These are phyloP conservation scores for Trichoderma sp. DNA, from an alignment of 2,329 filamentous ascomycete species.

Conservation along the genomic window DNA sequence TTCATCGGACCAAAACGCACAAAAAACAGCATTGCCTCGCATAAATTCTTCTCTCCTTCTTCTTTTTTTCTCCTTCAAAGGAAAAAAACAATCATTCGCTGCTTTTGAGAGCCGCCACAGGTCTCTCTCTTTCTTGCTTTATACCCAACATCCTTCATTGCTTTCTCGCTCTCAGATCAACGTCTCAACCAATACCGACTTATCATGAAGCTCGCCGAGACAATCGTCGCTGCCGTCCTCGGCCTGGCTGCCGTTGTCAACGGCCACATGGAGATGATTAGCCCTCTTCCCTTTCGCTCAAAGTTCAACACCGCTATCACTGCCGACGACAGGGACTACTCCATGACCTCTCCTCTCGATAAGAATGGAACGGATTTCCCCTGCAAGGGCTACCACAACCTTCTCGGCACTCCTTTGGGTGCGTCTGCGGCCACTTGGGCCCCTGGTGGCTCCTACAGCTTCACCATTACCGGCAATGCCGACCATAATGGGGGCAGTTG, in stretches of 20 bases:
- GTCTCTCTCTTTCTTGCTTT: neutral
- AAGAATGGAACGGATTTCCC: conserved; percentile 65
- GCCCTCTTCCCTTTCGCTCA: conserved; percentile 52
- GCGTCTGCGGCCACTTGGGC: conserved; percentile 58
- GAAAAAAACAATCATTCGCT: neutral
- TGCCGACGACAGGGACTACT: conserved; percentile 58
- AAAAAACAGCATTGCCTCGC: neutral
- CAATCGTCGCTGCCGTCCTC: conserved; percentile 42
- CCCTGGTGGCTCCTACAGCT: conserved; percentile 60
- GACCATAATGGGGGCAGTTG: conserved; percentile 70
- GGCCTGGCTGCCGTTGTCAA: conserved; percentile 44
- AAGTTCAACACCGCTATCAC: conserved; percentile 51
- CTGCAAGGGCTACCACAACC: conserved; percentile 65
- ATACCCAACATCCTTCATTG: neutral
- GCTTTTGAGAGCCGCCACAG: neutral
- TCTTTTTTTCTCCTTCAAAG: neutral
- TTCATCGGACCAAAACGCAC: conserved; percentile 2
- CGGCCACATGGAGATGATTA: conserved; percentile 57
- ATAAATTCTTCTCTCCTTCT: neutral
- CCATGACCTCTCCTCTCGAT: conserved; percentile 66
- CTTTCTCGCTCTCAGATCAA: neutral
- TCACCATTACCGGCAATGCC: conserved; percentile 63
- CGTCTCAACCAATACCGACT: neutral
- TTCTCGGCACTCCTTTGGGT: conserved; percentile 49
- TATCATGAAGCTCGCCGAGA: conserved; percentile 43